A percentile compares a stretch with the other conserved stretches of the same genome.
These are phyloP conservation scores for Nephelium lappaceum DNA, from an alignment of 345 rosid species.

Conservation along the genomic window DNA sequence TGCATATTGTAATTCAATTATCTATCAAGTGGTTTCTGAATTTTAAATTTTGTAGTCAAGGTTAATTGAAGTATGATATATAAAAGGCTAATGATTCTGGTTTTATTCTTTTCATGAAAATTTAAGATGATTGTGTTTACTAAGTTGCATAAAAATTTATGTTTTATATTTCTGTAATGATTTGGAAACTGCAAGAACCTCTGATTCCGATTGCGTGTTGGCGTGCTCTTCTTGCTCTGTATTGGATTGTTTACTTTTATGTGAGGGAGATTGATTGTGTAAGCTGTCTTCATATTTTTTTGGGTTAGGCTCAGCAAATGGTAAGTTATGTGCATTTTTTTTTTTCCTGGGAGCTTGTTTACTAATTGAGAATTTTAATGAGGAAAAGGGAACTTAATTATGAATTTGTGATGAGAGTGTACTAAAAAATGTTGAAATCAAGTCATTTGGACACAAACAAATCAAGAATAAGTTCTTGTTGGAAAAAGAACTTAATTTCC, in stretches of 20 bases:
- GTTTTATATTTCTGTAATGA: not conserved
- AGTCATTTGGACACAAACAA: no score
- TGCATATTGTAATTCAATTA: no score
- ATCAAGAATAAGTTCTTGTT: no score
- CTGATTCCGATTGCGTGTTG: not conserved
- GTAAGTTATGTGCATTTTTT: not conserved
- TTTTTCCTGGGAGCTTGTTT: no score
- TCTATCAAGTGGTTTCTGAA: no score
- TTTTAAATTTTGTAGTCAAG: no score
- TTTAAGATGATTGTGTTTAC: not conserved
- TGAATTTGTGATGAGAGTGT: no score
- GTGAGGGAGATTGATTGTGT: not conserved
- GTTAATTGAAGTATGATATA: no score
- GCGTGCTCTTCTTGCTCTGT: not conserved
- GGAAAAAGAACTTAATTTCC: no score
- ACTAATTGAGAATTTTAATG: no score
- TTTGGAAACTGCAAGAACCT: not conserved
- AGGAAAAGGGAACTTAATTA: no score
- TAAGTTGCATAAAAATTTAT: not conserved
- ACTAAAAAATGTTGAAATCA: no score
- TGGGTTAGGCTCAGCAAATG: not conserved
- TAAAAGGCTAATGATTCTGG: not conserved
- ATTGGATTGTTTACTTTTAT: not conserved
- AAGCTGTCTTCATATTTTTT: not conserved
- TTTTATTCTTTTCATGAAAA: not conserved